phyloP scores from a whole-genome alignment of 306 rosid species.

The Canavalia gladiata region DNA sequence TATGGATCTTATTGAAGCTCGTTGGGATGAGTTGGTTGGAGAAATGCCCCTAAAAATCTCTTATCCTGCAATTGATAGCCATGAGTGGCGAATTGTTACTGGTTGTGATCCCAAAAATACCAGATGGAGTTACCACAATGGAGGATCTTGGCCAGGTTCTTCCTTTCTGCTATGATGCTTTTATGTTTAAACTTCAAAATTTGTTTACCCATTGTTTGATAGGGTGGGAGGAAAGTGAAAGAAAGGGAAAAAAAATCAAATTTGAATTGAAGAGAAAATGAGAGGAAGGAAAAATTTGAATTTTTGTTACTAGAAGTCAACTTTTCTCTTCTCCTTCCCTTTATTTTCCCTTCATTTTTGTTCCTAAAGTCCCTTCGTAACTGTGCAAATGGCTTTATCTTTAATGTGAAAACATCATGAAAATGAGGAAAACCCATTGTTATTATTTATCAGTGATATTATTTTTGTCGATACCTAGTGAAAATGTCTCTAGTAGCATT shows the following conservation, averaged over 20 bases:
- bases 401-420: neutral
- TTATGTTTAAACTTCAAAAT: slow-evolving; percentile 16
- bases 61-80: slow-evolving; percentile 91
- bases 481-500: neutral
- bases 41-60: slow-evolving; percentile 91
- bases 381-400: neutral
- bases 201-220: slow-evolving; percentile 5
- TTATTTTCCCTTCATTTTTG: too few relatives aligned
- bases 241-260: too few relatives aligned
- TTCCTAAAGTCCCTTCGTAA: neutral
- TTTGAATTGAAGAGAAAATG: too few relatives aligned
- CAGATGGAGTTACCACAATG: slow-evolving; percentile 97
- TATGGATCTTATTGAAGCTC: slow-evolving; percentile 92
- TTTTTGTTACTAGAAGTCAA: too few relatives aligned
- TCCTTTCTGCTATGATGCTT: slow-evolving; percentile 45
- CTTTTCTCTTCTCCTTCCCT: too few relatives aligned
- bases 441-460: neutral
- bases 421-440: neutral
- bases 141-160: slow-evolving; percentile 99
- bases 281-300: too few relatives aligned
- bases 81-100: slow-evolving; percentile 89
- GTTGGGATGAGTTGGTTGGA: slow-evolving; percentile 96
- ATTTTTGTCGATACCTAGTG: neutral
- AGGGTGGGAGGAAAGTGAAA: too few relatives aligned
- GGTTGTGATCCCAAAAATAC: slow-evolving; percentile 98